These are phyloP conservation scores for Kwoniella dendrophila DNA, from an alignment of 768 basidiomycete species.

Conservation along the genomic window DNA sequence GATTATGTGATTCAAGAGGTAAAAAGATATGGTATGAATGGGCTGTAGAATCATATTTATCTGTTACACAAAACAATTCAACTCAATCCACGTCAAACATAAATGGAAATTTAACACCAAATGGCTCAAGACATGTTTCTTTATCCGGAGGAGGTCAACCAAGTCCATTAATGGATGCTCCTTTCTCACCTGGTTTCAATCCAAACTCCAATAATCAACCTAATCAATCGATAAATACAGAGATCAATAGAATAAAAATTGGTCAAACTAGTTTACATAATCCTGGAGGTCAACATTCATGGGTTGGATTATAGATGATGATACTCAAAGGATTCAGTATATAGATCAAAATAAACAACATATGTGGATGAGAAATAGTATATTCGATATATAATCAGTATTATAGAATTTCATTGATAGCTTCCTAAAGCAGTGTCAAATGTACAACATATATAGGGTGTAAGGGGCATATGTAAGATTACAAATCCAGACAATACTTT, in stretches of 20 bases:
- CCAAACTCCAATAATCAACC: not conserved
- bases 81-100: too few species aligned
- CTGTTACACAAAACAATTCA: constrained; percentile 56
- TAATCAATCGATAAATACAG: constrained; percentile 21
- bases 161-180: constrained; percentile 73
- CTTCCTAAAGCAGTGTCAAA: too few species aligned
- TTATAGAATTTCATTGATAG: too few species aligned
- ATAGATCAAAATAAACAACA: not conserved
- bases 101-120: constrained; percentile 13
- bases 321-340: too few species aligned
- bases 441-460: too few species aligned
- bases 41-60: constrained; percentile 90
- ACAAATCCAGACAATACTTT: too few species aligned
- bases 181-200: constrained; percentile 28
- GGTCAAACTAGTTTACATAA: constrained; percentile 93
- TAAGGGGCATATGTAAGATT: too few species aligned
- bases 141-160: constrained; percentile 51
- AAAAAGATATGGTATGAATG: constrained; percentile 93
- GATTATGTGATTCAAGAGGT: constrained; percentile 80
- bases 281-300: constrained; percentile 83
- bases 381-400: too few species aligned
- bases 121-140: constrained; percentile 16
- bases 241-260: constrained; percentile 68
- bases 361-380: not conserved
- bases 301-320: constrained; percentile 86